Conservation (phyloP, 805 yeast genomes). For the Kazachstania bromeliacearum region DNA sequence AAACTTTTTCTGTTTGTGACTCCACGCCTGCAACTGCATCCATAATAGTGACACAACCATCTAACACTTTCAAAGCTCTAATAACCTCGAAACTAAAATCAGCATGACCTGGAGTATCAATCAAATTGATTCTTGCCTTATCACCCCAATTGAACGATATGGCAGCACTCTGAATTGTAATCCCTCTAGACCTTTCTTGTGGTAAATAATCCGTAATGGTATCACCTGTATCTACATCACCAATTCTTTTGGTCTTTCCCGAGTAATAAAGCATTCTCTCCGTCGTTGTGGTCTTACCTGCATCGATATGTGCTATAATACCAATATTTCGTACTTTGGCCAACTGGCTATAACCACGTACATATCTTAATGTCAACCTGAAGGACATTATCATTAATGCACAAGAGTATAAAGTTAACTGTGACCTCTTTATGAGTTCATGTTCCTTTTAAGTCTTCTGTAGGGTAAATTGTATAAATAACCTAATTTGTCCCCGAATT, state of each 20-base stretch:
- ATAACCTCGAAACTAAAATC: slow-evolving; percentile 94
- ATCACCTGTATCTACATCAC: slow-evolving; percentile 94
- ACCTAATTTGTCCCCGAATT: too few relatives aligned
- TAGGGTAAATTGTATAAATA: too few relatives aligned
- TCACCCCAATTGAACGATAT: slow-evolving; percentile 76
- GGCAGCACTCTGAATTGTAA: slow-evolving; percentile 94
- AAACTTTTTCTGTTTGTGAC: slow-evolving; percentile 94
- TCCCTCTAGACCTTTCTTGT: slow-evolving; percentile 86
- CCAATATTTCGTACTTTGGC: slow-evolving; percentile 70
- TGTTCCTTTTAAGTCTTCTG: too few relatives aligned
- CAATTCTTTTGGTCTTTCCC: slow-evolving; percentile 71
- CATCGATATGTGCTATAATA: slow-evolving; percentile 97
- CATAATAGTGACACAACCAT: slow-evolving; percentile 85
- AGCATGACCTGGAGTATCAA: slow-evolving; percentile 98
- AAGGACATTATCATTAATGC: not conserved
- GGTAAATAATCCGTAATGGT: slow-evolving; percentile 90
- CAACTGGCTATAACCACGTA: slow-evolving; percentile 5
- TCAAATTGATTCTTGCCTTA: slow-evolving; percentile 63
- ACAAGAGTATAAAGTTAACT: too few relatives aligned
- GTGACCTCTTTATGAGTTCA: too few relatives aligned
- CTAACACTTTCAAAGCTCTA: slow-evolving; percentile 79
- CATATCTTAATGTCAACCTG: not conserved
- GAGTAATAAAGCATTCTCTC: slow-evolving; percentile 89
- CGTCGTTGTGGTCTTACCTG: slow-evolving; percentile 96
- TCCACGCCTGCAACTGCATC: slow-evolving; percentile 98